phyloP scores from a whole-genome alignment of 2,329 filamentous ascomycete species.

The Trichothecium sympodiale region DNA sequence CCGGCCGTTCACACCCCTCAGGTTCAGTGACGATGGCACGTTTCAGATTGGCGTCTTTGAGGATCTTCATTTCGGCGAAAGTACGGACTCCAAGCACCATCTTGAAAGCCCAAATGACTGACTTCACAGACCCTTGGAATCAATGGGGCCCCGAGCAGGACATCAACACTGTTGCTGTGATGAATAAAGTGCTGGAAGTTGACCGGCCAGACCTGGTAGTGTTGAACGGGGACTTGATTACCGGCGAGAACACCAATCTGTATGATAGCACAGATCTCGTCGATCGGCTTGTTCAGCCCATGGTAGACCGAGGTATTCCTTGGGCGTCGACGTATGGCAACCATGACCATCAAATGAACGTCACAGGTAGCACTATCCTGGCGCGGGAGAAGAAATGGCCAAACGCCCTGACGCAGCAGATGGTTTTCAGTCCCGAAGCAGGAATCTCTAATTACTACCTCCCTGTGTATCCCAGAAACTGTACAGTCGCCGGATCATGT shows the following conservation, averaged over 20 bases:
- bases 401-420: constrained; percentile 26
- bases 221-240: constrained; percentile 61
- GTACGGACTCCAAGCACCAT: constrained; percentile 21
- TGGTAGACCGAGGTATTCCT: constrained; percentile 40
- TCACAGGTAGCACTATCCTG: constrained; percentile 35
- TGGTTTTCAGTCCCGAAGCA: constrained; percentile 23
- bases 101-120: constrained; percentile 1
- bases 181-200: constrained; percentile 43
- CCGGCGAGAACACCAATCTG: constrained; percentile 49
- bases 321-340: constrained; percentile 66
- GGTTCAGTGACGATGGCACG: constrained; percentile 29
- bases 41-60: constrained; percentile 51
- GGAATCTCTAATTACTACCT: constrained; percentile 38
- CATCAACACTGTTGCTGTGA: constrained; percentile 41
- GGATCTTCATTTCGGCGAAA: constrained; percentile 63
- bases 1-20: constrained; percentile 6
- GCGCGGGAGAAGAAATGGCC: constrained; percentile 26
- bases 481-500: constrained; percentile 17
- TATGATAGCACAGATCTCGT: constrained; percentile 46
- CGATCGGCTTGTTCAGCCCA: constrained; percentile 45
- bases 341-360: constrained; percentile 52
- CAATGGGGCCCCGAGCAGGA: constrained; percentile 41
- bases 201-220: constrained; percentile 52
- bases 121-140: constrained; percentile 27
- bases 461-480: constrained; percentile 27